Base-by-base conservation (phyloP, 2,329 filamentous ascomycete genomes). In the Apiospora arundinis region DNA sequence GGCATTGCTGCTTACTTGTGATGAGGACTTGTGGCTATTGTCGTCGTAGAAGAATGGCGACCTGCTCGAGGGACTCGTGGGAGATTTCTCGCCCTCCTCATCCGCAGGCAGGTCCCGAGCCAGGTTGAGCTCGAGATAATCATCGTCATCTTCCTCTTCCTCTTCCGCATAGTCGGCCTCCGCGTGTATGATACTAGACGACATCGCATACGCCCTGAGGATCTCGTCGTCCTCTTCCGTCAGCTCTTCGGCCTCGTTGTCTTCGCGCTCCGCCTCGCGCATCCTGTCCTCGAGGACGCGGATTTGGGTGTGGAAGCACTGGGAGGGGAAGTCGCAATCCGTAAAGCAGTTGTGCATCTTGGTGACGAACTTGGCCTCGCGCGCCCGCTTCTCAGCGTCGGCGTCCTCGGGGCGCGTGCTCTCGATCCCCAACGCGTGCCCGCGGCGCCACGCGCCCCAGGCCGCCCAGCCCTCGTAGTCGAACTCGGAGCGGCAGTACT, bases 281-380 rank as follows among this genome's bases (percentile, higher is more conserved):
- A 32, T 14, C 42, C n/a, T 7, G 37, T 45, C 66, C 42, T 67
- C 56, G 32, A 63, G 32, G 14, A 63, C 66, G 66, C 40, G 80
- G 56, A 82, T 82, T 6, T 81, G 81, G 66, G 78, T 83, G 18
- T 82, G 79, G 37, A 83, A 78, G 37, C 83, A 83, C 72, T 85
- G 82, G 37, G 83, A 80, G 1, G 84, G 84, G 74, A 84, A 90
- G 46, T 78, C 76, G 71, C 78, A 80, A 65, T 80, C 77, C 14
- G 71, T 21, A 68, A 68, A 72, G 71, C 78, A 80, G 49, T 76
- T 70, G n/a, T 79, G 77, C 12, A 32, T 67, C 18, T 68, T 72
- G 3, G 56, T 14, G 23, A 72, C 46, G 60, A 78, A 80, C 16
- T 75, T 77, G 8, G 65, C 70, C 25, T 77, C 73, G 42, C 77